phyloP scores from a whole-genome alignment of 306 rosid genomes.

The Elaeagnus macrophylla region DNA sequence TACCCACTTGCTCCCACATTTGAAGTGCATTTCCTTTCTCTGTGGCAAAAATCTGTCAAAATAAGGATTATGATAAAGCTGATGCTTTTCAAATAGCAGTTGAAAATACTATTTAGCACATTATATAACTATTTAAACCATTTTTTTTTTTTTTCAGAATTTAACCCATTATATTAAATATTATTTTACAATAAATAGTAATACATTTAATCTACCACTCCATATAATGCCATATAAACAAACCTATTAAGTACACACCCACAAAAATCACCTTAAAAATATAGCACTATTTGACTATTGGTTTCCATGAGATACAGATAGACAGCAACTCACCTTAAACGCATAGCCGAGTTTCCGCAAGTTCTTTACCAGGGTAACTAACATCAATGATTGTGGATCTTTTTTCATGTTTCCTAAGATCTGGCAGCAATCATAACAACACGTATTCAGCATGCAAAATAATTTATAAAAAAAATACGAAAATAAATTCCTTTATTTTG shows the following conservation, averaged over 20 bases:
- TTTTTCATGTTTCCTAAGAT: constrained; percentile 62
- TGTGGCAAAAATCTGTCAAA: constrained; percentile 70
- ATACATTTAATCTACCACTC: constrained; percentile 7
- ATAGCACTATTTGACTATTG: constrained; percentile 3
- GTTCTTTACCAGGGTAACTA: constrained; percentile 64
- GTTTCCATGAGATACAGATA: constrained; percentile 9
- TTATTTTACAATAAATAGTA: constrained; percentile 16
- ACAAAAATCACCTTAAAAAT: neutral
- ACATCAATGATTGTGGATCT: constrained; percentile 67
- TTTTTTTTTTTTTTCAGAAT: neutral
- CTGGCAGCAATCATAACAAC: constrained; percentile 39
- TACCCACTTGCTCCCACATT: constrained; percentile 69
- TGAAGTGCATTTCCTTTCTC: constrained; percentile 52
- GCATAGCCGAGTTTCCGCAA: constrained; percentile 75
- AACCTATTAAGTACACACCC: neutral
- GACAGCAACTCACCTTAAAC: constrained; percentile 50
- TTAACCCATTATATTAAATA: neutral
- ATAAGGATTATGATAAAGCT: constrained; percentile 14
- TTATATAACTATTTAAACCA: constrained; percentile 16
- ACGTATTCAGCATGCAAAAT: constrained; percentile 15
- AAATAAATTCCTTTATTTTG: constrained; percentile 8
- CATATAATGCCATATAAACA: neutral
- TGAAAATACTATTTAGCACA: constrained; percentile 7
- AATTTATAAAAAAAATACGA: constrained; percentile 5
- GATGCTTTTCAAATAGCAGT: constrained; percentile 24